These are phyloP conservation scores for Schizophyllum amplum DNA, from an alignment of 1,284 basidiomycete genomes.

Conservation along the genomic window DNA sequence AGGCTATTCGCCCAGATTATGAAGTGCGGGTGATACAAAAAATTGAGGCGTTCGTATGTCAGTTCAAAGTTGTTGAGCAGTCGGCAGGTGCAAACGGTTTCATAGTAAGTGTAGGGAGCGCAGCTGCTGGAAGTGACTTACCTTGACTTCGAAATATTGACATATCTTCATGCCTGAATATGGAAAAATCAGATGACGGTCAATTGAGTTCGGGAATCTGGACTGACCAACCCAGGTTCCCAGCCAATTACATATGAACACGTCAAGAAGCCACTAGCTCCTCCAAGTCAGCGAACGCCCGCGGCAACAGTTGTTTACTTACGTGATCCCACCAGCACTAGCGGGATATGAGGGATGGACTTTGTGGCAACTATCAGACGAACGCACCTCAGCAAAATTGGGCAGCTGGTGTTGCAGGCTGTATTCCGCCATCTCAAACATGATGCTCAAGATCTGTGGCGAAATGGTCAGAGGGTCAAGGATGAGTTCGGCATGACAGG, in stretches of 20 bases:
- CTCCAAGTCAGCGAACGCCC: slow-evolving; percentile 1
- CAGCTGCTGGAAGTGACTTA: slow-evolving; percentile 20
- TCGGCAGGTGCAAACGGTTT: no score
- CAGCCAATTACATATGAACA: slow-evolving; percentile 79
- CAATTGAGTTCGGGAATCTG: slow-evolving; percentile 8
- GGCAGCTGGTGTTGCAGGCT: slow-evolving; percentile 75
- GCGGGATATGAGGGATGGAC: slow-evolving; percentile 9
- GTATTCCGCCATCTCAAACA: slow-evolving; percentile 81
- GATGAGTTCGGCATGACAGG: slow-evolving; percentile 6
- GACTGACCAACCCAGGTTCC: slow-evolving; percentile 68
- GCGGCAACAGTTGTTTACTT: slow-evolving; percentile 22
- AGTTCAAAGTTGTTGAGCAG: no score
- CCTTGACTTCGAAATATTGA: slow-evolving; percentile 80
- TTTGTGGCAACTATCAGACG: slow-evolving; percentile 13
- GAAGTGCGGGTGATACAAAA: background rate
- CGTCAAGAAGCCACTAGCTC: slow-evolving; percentile 73
- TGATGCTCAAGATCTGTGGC: slow-evolving; percentile 69
- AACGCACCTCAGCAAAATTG: slow-evolving; percentile 71
- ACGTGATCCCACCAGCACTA: slow-evolving; percentile 90
- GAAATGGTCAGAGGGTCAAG: slow-evolving; percentile 8
- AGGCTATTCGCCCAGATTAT: no score
- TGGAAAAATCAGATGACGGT: slow-evolving; percentile 12
- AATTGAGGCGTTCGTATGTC: background rate
- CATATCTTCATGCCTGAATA: slow-evolving; percentile 73
- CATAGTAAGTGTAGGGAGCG: no score